Percentiles rank a stretch among this genome's conserved stretches.
phyloP scores from a whole-genome alignment of 768 basidiomycete genomes.

The Lentinus brumalis region DNA sequence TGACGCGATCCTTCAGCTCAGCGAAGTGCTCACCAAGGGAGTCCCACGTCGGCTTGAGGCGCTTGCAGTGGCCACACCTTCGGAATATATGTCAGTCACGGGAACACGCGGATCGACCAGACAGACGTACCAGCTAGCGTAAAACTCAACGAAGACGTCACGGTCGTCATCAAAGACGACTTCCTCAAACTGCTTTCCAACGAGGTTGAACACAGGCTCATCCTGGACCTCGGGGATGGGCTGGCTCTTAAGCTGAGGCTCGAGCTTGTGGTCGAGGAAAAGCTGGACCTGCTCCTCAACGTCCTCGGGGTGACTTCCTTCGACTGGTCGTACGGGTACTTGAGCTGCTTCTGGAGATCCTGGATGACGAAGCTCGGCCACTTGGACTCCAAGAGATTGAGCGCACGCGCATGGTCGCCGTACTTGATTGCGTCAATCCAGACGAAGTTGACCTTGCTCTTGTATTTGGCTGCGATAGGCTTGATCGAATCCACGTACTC shows the following conservation, averaged over 20 bases:
- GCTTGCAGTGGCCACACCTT: constrained; percentile 96
- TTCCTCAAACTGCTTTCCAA: constrained; percentile 88
- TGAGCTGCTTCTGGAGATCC: constrained; percentile 78
- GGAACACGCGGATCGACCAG: not conserved
- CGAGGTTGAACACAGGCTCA: constrained; percentile 79
- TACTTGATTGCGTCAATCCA: constrained; percentile 98
- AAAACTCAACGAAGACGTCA: constrained; percentile 97
- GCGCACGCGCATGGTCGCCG: constrained; percentile 91
- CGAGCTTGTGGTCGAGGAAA: constrained; percentile 71
- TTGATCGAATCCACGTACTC: constrained; percentile 65
- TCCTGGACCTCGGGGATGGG: constrained; percentile 83
- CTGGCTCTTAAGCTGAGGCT: constrained; percentile 88
- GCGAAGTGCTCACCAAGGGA: constrained; percentile 84
- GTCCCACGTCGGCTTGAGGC: constrained; percentile 94
- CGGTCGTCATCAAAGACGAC: constrained; percentile 85
- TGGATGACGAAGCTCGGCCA: constrained; percentile 97
- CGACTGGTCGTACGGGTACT: constrained; percentile 82
- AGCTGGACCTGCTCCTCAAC: constrained; percentile 61
- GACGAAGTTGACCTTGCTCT: constrained; percentile 92
- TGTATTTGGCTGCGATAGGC: constrained; percentile 79
- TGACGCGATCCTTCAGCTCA: constrained; percentile 66
- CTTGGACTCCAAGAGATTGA: constrained; percentile 81
- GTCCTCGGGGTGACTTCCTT: constrained; percentile 58
- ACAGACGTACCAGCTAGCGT: constrained; percentile 83
- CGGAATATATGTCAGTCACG: not conserved